Conservation (phyloP, 495 filamentous ascomycete species). For the Penicillium paradoxum region DNA sequence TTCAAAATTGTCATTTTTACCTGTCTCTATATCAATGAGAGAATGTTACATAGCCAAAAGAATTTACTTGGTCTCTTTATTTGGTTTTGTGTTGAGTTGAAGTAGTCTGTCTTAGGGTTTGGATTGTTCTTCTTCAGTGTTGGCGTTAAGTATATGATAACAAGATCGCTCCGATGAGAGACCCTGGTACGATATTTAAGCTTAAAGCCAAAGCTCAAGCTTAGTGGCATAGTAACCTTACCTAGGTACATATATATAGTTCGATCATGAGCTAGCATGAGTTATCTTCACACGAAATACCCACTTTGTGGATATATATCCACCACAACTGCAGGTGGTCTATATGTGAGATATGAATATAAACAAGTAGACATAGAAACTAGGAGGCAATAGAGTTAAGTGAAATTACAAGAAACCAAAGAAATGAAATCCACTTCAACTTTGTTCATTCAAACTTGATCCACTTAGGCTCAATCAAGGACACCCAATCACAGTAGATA, state of each 20-base stretch:
- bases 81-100: neutral
- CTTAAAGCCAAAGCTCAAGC: no score
- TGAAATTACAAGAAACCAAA: neutral
- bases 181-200: no score
- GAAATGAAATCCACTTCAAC: neutral
- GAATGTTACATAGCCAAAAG: slow-evolving; percentile 16
- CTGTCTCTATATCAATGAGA: slow-evolving; percentile 22
- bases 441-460: neutral
- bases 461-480: neutral
- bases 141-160: neutral
- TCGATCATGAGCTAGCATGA: no score
- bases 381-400: no score
- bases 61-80: neutral
- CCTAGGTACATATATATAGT: no score
- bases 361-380: no score
- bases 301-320: no score
- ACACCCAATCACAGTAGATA: neutral
- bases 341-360: no score
- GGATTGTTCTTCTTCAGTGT: neutral
- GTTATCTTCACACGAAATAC: no score
- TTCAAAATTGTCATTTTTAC: slow-evolving; percentile 7
- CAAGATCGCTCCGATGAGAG: neutral
- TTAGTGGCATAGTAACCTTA: no score
- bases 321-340: no score
- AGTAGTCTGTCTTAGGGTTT: neutral